Evolutionary conservation across 805 yeast genomes (phyloP).

Genomic region (Suhomyces kilbournensis): DNA sequence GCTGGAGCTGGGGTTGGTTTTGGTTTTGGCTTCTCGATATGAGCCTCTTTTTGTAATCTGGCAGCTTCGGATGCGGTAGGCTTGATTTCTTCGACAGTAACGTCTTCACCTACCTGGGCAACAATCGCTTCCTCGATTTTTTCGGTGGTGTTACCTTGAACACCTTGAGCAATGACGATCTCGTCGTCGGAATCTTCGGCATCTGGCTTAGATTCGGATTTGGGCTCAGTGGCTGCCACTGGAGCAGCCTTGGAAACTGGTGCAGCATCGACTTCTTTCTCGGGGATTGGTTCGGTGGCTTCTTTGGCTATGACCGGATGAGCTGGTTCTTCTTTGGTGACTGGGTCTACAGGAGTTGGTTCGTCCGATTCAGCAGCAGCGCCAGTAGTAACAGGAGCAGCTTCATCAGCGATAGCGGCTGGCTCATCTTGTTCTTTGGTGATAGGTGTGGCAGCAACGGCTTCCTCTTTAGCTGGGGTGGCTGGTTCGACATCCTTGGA

Average conservation of each 20-base stretch:
- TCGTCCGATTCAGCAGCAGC: neutral
- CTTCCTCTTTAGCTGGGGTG: neutral
- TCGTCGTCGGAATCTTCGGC: conserved; percentile 28
- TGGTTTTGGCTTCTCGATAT: neutral
- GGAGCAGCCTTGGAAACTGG: conserved; percentile 8
- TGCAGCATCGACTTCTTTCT: conserved; percentile 12
- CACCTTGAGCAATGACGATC: conserved; percentile 41
- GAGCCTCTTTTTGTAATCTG: conserved; percentile 34
- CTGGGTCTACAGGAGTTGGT: conserved; percentile 2
- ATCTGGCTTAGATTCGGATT: conserved; percentile 8
- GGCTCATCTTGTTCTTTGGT: neutral
- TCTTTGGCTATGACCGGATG: conserved; percentile 3
- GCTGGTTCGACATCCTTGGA: neutral
- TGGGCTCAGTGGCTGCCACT: conserved; percentile 4
- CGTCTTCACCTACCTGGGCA: conserved; percentile 35
- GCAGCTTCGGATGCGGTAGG: conserved; percentile 40
- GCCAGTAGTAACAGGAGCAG: conserved; percentile 6
- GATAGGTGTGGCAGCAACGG: too few relatives aligned
- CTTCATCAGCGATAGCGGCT: conserved; percentile 3
- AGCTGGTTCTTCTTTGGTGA: conserved; percentile 12
- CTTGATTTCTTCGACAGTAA: conserved; percentile 40
- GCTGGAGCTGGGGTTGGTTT: conserved; percentile 10
- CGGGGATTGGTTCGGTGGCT: conserved; percentile 4
- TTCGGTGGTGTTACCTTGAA: conserved; percentile 31
- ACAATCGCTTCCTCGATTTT: conserved; percentile 33